Conservation (phyloP, 371 early-diverging fungal species). For the Saksenaea oblongispora region DNA sequence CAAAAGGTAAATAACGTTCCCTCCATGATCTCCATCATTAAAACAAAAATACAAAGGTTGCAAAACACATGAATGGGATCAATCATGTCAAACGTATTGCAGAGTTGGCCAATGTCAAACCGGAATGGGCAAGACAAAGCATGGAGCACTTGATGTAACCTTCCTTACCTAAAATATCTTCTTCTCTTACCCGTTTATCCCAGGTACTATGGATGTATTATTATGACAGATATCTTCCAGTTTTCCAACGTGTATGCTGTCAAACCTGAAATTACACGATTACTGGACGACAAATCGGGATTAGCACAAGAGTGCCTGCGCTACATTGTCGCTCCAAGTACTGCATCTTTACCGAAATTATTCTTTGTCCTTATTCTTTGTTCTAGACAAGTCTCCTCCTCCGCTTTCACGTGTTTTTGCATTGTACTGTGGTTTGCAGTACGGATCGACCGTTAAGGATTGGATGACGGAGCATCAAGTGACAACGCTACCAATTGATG, state of each 20-base stretch:
- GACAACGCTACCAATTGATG: conserved; percentile 64
- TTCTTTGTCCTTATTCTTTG: conserved; percentile 1
- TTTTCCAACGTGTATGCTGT: conserved; percentile 84
- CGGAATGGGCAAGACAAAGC: conserved; percentile 69
- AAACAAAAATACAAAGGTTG: conserved; percentile 25
- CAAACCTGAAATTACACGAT: conserved; percentile 58
- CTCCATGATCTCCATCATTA: not conserved
- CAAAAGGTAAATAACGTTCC: conserved; percentile 48
- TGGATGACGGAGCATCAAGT: conserved; percentile 79
- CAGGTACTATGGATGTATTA: conserved; percentile 83
- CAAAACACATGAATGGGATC: conserved; percentile 74
- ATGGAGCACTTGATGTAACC: conserved; percentile 81
- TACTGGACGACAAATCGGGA: conserved; percentile 60
- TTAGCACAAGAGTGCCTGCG: conserved; percentile 68
- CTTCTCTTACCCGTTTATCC: not conserved
- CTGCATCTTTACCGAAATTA: not conserved
- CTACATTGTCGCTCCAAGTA: conserved; percentile 68
- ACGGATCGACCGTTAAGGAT: conserved; percentile 70
- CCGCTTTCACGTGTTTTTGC: conserved; percentile 69
- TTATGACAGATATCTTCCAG: conserved; percentile 87
- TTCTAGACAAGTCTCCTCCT: conserved; percentile 46
- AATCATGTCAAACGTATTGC: conserved; percentile 74
- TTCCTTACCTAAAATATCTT: not conserved
- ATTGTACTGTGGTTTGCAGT: conserved; percentile 73
- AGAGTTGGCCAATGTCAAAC: conserved; percentile 75